Base-by-base conservation (phyloP, 345 rosid genomes). In the Melaleuca alternifolia region DNA sequence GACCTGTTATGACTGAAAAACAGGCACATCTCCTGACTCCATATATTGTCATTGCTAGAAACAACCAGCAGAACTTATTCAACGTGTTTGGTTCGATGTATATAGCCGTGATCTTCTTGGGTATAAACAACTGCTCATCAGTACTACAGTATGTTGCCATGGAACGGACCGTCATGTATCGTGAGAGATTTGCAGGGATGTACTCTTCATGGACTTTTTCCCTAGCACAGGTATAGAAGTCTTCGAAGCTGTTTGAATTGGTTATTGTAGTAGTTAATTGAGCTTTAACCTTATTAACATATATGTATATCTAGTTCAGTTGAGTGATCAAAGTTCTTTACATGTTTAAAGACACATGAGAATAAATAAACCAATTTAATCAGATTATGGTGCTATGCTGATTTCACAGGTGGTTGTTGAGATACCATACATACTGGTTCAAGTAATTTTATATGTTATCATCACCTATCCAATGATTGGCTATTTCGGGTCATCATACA, bases 181-280 rank as follows among this genome's bases (percentile, higher is more conserved):
- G 98, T 0, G 97, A 96, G 89, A 93, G 93, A 88, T 95, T 94
- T 88, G 97, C 97, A 1, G 98, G 97, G 71, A 96, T 93, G 98
- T 94, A 95, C 93, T 93, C 97, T 65, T 87, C 96, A 2, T 93
- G 93, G 93, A 90, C 95, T 18, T 94, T 89, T 86, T 92, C 98
- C 11, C 86, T 93, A 87, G 97, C 96, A 54, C 98, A 94, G 92
- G 97, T 92, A 85, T 11, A n/a, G 46, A 28, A 15, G 79, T 44
- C 23, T 57, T 33, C 28, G 50, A 53, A 37, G 11, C 65, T 18
- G 41, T 21, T 79, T 10, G 41, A 46, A 44, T 83, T 30, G 53
- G 46, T 53, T 51, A 50, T 12, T 41, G n/a, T n/a, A 51, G 12
- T 51, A 5, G 14, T 18, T 10, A 71, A 33, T 37, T 37, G 26